phyloP scores from a whole-genome alignment of 1,284 basidiomycete genomes.

The Mycena sp. region DNA sequence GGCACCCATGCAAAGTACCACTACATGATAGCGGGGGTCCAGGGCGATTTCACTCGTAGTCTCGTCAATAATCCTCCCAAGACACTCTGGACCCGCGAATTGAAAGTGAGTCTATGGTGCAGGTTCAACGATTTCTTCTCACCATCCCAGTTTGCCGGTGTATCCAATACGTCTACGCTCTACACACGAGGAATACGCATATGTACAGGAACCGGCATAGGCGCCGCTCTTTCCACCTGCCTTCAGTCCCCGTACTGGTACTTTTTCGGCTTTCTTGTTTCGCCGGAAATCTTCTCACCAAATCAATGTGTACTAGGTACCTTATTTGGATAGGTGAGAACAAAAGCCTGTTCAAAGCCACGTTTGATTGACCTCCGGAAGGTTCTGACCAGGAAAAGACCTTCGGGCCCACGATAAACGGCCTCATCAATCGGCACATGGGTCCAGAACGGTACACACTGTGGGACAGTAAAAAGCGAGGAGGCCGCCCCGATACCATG shows the following conservation, averaged over 20 bases:
- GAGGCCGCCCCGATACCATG: slow-evolving; percentile 80
- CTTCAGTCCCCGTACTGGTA: slow-evolving; percentile 70
- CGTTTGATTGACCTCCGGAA: slow-evolving; percentile 10
- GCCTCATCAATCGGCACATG: slow-evolving; percentile 68
- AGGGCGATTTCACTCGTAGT: slow-evolving; percentile 74
- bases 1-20: slow-evolving; percentile 70
- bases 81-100: slow-evolving; percentile 68
- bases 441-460: slow-evolving; percentile 64
- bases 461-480: slow-evolving; percentile 71
- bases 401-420: slow-evolving; percentile 62
- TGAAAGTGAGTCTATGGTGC: slow-evolving; percentile 49
- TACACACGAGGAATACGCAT: slow-evolving; percentile 84
- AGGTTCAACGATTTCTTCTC: not conserved
- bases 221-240: slow-evolving; percentile 81
- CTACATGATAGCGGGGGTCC: slow-evolving; percentile 77
- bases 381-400: slow-evolving; percentile 85
- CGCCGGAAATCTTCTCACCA: not conserved
- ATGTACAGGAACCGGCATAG: slow-evolving; percentile 85
- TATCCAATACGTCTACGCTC: slow-evolving; percentile 79
- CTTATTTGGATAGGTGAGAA: slow-evolving; percentile 70
- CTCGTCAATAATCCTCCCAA: slow-evolving; percentile 72
- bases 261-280: slow-evolving; percentile 33
- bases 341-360: not conserved
- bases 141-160: slow-evolving; percentile 67
- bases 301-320: slow-evolving; percentile 51